Percentiles rank a stretch among this genome's conserved stretches.
Conservation (phyloP, 129 eudicot species). For the Escallonia herrerae region DNA sequence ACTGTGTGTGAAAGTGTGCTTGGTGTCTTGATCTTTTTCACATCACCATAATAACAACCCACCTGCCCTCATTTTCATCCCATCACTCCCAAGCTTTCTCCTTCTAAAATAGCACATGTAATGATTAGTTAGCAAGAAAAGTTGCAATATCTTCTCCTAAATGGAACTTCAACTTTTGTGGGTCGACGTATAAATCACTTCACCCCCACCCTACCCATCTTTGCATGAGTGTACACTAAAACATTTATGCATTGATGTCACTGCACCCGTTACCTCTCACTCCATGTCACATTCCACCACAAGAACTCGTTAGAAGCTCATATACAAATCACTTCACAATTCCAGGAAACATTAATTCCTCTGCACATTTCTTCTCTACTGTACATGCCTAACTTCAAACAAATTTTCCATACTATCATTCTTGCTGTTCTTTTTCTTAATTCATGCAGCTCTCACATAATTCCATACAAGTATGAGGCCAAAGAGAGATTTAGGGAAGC, state of each 20-base stretch:
- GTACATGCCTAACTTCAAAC: slow-evolving; percentile 34
- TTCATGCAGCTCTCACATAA: slow-evolving; percentile 12
- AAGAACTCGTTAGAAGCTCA: neutral
- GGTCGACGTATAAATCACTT: no score
- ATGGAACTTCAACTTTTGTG: no score
- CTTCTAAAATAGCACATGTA: no score
- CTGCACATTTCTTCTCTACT: neutral
- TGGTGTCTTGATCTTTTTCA: no score
- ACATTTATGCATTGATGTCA: slow-evolving; percentile 27
- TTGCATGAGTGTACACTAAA: no score
- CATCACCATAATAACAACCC: no score
- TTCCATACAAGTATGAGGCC: slow-evolving; percentile 51
- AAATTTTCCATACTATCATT: slow-evolving; percentile 16
- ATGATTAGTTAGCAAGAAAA: no score
- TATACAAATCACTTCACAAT: slow-evolving; percentile 18
- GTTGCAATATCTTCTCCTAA: no score
- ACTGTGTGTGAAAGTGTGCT: no score
- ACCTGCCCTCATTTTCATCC: no score
- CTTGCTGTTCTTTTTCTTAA: slow-evolving; percentile 25
- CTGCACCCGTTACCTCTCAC: slow-evolving; percentile 58
- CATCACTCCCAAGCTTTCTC: no score
- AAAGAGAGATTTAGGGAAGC: slow-evolving; percentile 29
- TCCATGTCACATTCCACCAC: slow-evolving; percentile 29
- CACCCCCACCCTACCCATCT: no score
- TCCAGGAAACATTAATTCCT: neutral